phyloP scores from a whole-genome alignment of 2,329 filamentous ascomycete species.

The Ophiosphaerella herpotricha region DNA sequence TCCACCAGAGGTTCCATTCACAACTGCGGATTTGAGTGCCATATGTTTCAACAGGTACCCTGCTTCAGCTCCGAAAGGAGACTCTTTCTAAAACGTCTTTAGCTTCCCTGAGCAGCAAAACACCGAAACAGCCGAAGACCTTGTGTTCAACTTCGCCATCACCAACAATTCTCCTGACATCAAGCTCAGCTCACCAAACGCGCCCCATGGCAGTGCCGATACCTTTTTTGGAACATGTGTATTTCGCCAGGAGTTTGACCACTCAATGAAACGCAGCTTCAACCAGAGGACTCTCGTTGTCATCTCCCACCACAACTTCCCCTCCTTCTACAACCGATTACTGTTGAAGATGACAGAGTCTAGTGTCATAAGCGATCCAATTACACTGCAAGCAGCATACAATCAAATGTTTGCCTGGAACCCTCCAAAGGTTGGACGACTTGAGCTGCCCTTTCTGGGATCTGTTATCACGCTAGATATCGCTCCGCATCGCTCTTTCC shows the following conservation, averaged over 20 bases:
- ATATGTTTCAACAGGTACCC: slow-evolving; percentile 50
- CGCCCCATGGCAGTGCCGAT: slow-evolving; percentile 46
- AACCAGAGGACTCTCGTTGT: slow-evolving; percentile 48
- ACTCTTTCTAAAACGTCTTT: slow-evolving; percentile 16
- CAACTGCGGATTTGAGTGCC: slow-evolving; percentile 45
- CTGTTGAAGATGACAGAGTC: slow-evolving; percentile 45
- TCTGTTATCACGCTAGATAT: slow-evolving; percentile 45
- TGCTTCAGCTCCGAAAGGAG: neutral
- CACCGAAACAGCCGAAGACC: slow-evolving; percentile 45
- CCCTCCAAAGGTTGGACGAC: slow-evolving; percentile 42
- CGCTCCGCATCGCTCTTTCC: slow-evolving; percentile 47
- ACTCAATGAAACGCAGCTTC: slow-evolving; percentile 49
- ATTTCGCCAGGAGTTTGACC: slow-evolving; percentile 49
- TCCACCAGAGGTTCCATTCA: slow-evolving; percentile 45
- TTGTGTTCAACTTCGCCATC: slow-evolving; percentile 48
- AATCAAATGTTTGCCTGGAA: slow-evolving; percentile 45
- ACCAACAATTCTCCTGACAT: slow-evolving; percentile 62
- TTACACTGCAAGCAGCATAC: slow-evolving; percentile 44
- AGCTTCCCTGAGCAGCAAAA: slow-evolving; percentile 51
- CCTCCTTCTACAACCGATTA: slow-evolving; percentile 42
- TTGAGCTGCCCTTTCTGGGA: slow-evolving; percentile 48
- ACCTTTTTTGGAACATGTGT: slow-evolving; percentile 45
- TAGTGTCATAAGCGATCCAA: slow-evolving; percentile 46
- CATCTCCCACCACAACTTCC: slow-evolving; percentile 49
- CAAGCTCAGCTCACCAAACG: slow-evolving; percentile 46